These are phyloP conservation scores for Gryganskiella cystojenkinii DNA, from an alignment of 192 early-diverging fungal species.

Conservation along the genomic window DNA sequence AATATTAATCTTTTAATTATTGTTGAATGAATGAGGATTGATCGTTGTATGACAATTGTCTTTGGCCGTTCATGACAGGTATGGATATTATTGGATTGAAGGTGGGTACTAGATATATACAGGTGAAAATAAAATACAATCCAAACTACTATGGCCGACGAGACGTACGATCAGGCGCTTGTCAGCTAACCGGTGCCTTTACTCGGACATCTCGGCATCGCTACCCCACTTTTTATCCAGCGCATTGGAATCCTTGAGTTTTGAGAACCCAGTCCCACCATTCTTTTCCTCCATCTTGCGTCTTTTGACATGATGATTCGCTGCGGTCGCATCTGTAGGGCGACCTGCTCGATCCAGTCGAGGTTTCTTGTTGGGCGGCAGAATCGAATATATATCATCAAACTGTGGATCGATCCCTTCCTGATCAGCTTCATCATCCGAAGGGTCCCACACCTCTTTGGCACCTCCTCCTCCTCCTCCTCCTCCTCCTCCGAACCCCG, in stretches of 20 bases:
- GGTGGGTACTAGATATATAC: too few relatives aligned
- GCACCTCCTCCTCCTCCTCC: background rate
- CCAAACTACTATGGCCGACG: too few relatives aligned
- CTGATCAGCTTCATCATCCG: constrained; percentile 9
- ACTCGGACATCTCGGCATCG: constrained; percentile 49
- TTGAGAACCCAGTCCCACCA: constrained; percentile 14
- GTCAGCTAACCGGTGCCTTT: too few relatives aligned
- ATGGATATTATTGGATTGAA: too few relatives aligned
- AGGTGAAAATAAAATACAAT: too few relatives aligned
- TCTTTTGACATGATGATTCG: constrained; percentile 43
- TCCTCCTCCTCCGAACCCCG: background rate
- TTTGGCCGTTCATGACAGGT: too few relatives aligned
- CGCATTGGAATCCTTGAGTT: constrained; percentile 15
- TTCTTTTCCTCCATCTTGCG: constrained; percentile 38
- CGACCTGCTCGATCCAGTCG: constrained; percentile 36
- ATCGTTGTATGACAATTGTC: too few relatives aligned
- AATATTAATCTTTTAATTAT: too few relatives aligned
- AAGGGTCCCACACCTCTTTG: background rate
- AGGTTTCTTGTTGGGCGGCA: constrained; percentile 39
- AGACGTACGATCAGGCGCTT: too few relatives aligned
- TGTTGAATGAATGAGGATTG: constrained; percentile 61
- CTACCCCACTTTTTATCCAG: constrained; percentile 10
- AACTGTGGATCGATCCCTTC: constrained; percentile 35
- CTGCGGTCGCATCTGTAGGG: constrained; percentile 33
- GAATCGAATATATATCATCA: constrained; percentile 48